Evolutionary conservation across 768 basidiomycete species (phyloP), one percentile per base, ranked within the genome.

Genomic region (Fistulinella prunicolor): DNA sequence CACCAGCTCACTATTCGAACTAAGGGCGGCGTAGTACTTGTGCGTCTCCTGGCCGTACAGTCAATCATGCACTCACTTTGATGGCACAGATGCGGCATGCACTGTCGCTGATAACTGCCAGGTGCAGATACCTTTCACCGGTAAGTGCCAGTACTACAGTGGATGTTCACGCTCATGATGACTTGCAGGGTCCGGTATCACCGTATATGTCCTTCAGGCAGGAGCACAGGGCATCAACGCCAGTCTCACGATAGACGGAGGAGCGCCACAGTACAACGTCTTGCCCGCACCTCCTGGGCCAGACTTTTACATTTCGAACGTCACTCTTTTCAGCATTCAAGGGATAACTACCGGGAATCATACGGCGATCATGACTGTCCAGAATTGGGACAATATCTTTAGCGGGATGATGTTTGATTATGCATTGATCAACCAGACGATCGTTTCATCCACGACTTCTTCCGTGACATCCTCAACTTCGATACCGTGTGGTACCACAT

Each of bases 391-490:
- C 26, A 47, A 49, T 22, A 44, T 38, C 21, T 46, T 34, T 19
- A 52, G 57, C n/a, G 48, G 48, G 34, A 50, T 59, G 48, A 54
- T 57, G 45, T 57, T 57, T 23, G 59, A 60, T 40, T 54, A 54
- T 34, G 59, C 37, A 9, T 10, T 19, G 12, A 44, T 61, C 35
- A 58, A 61, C 34, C 39, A 58, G 21, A 60, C 50, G 3, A 9
- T 48, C 16, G 42, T 60, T 38, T 20, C 46, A 4, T 20, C 26
- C 5, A 23, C 44, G 4, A 47, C 49, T 0, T 21, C 34, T n/a
- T 49, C 50, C 14, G 13, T 21, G 0, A n/a, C 14, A 5, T 44
- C 39, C 13, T 46, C 46, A 34, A 10, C 38, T 17, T 14, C 53
- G 9, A 47, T 43, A 1, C 12, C 39, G 2, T 35, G 44, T 9